Evolutionary conservation across 352 stramenopile genomes (phyloP).

Genomic region (Pythium rhizo-oryzae): DNA sequence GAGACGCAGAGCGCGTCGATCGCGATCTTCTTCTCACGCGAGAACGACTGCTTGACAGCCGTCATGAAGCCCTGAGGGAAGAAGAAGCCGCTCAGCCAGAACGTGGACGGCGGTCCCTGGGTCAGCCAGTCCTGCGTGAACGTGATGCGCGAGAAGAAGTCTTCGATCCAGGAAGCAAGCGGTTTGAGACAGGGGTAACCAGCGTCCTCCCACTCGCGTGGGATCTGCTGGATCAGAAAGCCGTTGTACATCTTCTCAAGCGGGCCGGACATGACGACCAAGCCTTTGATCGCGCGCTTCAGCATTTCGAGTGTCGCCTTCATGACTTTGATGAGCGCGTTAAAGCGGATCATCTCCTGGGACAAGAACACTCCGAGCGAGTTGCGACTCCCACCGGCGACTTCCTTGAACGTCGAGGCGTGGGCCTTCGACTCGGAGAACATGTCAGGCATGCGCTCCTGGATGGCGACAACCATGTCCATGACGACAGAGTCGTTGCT

Average conservation of each 20-base stretch:
- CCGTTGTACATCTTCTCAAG: conserved; percentile 95
- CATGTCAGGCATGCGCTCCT: conserved; percentile 70
- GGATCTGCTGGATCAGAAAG: conserved; percentile 93
- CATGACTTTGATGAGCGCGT: conserved; percentile 91
- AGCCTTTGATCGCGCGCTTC: conserved; percentile 89
- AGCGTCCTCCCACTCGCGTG: conserved; percentile 85
- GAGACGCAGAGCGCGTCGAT: conserved; percentile 90
- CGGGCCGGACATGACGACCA: conserved; percentile 94
- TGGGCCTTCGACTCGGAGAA: conserved; percentile 78
- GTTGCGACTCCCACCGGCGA: conserved; percentile 88
- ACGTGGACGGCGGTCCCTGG: conserved; percentile 84
- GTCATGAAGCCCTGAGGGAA: conserved; percentile 97
- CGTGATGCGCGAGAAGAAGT: conserved; percentile 89
- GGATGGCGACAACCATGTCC: conserved; percentile 83
- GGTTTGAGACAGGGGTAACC: conserved; percentile 94
- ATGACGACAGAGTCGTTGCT: conserved; percentile 82
- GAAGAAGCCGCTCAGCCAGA: conserved; percentile 96
- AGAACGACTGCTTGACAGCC: conserved; percentile 94
- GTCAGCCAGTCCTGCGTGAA: conserved; percentile 94
- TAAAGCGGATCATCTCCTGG: conserved; percentile 94
- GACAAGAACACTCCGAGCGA: conserved; percentile 92
- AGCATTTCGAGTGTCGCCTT: conserved; percentile 84
- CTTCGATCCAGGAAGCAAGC: conserved; percentile 87
- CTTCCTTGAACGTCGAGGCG: conserved; percentile 79
- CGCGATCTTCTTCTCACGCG: conserved; percentile 89